phyloP scores from a whole-genome alignment of 352 stramenopile genomes.

The Globisporangium sylvaticum region DNA sequence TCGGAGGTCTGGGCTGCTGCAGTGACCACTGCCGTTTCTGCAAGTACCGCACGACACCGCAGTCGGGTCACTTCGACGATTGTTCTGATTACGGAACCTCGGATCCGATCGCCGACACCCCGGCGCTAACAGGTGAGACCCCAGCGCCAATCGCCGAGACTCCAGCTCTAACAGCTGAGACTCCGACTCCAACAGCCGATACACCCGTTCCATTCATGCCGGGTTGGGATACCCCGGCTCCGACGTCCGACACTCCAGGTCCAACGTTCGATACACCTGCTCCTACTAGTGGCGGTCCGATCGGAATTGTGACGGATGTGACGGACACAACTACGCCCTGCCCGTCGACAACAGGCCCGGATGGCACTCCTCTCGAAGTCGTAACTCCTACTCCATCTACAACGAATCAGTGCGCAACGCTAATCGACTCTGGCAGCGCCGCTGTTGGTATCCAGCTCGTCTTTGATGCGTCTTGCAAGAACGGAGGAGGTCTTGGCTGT shows the following conservation, averaged over 20 bases:
- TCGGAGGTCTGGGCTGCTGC: constrained; percentile 36
- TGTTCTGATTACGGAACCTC: neutral
- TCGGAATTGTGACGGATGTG: neutral
- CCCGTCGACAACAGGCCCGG: too few species aligned
- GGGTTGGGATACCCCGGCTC: too few species aligned
- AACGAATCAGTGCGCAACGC: neutral
- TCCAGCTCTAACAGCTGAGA: neutral
- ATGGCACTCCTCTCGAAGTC: neutral
- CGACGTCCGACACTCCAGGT: too few species aligned
- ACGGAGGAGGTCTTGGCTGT: constrained; percentile 8
- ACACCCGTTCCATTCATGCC: neutral
- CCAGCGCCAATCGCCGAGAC: neutral
- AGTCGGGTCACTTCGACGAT: neutral
- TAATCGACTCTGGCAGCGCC: neutral
- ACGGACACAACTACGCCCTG: too few species aligned
- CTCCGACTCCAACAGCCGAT: neutral
- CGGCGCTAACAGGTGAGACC: neutral
- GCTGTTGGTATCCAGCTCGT: constrained; percentile 15
- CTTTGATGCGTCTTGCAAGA: constrained; percentile 8
- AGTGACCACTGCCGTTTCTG: constrained; percentile 28
- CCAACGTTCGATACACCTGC: neutral
- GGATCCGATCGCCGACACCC: neutral
- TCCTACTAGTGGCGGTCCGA: neutral
- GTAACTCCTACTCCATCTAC: neutral
- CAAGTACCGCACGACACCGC: neutral